These are phyloP conservation scores for Butyriboletus loyo DNA, from an alignment of 768 basidiomycete genomes.

Conservation along the genomic window DNA sequence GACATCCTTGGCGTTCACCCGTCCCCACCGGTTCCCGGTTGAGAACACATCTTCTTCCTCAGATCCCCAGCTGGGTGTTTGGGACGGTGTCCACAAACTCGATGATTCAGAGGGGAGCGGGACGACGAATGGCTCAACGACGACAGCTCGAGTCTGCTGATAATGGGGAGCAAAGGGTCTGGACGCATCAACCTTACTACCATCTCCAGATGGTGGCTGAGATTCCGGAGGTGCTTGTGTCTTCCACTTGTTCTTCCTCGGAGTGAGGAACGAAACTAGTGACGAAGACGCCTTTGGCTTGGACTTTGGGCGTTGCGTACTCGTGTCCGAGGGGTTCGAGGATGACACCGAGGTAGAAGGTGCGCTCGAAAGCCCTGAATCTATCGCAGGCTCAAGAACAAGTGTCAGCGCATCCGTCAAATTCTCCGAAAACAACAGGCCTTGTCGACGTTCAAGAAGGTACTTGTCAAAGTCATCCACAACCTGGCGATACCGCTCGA, in stretches of 20 bases:
- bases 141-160: slow-evolving; percentile 66
- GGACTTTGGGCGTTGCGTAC: slow-evolving; percentile 42
- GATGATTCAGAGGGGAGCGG: slow-evolving; percentile 46
- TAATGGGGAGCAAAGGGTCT: slow-evolving; percentile 88
- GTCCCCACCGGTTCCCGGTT: slow-evolving; percentile 43
- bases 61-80: slow-evolving; percentile 47
- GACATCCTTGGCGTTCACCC: slow-evolving; percentile 23
- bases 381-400: slow-evolving; percentile 59
- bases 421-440: slow-evolving; percentile 88
- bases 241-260: slow-evolving; percentile 60
- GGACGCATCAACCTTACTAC: slow-evolving; percentile 46
- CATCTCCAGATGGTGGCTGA: slow-evolving; percentile 43
- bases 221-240: slow-evolving; percentile 36
- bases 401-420: slow-evolving; percentile 84
- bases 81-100: slow-evolving; percentile 63
- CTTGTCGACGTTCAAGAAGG: slow-evolving; percentile 81
- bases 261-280: slow-evolving; percentile 76
- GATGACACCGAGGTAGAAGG: slow-evolving; percentile 27
- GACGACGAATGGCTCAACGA: slow-evolving; percentile 67
- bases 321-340: slow-evolving; percentile 28
- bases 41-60: slow-evolving; percentile 75
- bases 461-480: slow-evolving; percentile 83
- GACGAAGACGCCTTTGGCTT: slow-evolving; percentile 57
- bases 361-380: slow-evolving; percentile 28
- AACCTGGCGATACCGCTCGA: slow-evolving; percentile 73